Evolutionary conservation across 139 green algal species (phyloP).

Genomic region (Picochlorum sp.): DNA sequence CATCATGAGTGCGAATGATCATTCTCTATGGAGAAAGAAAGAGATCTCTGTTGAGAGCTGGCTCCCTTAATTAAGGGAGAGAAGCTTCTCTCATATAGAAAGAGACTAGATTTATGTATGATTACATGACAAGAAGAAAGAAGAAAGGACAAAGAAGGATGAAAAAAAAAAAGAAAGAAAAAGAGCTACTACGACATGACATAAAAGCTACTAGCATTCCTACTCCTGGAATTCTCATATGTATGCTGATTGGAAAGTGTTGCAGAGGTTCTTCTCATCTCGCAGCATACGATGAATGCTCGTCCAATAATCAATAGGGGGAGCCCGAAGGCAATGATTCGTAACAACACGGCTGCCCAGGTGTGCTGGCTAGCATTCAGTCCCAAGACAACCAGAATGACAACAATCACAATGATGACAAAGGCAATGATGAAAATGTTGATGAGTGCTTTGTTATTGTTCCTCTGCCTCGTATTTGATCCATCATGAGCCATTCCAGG

Average conservation of each 20-base stretch:
- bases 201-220: too few species aligned
- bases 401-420: conserved; percentile 8
- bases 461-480: neutral
- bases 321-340: conserved; percentile 15
- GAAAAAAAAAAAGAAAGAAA: too few species aligned
- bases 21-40: too few species aligned
- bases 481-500: neutral
- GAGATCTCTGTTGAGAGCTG: too few species aligned
- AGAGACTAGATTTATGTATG: too few species aligned
- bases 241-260: neutral
- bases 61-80: too few species aligned
- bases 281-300: conserved; percentile 3
- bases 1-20: too few species aligned
- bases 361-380: conserved; percentile 7
- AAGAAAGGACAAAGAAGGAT: too few species aligned
- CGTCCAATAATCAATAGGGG: neutral
- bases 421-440: neutral
- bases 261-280: neutral
- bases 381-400: conserved; percentile 8
- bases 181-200: too few species aligned
- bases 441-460: neutral
- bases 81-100: too few species aligned
- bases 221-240: too few species aligned
- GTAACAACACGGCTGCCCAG: conserved; percentile 9
- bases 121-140: too few species aligned